Evolutionary conservation across 371 early-diverging fungal genomes (phyloP).

Genomic region (Mortierella sp.): DNA sequence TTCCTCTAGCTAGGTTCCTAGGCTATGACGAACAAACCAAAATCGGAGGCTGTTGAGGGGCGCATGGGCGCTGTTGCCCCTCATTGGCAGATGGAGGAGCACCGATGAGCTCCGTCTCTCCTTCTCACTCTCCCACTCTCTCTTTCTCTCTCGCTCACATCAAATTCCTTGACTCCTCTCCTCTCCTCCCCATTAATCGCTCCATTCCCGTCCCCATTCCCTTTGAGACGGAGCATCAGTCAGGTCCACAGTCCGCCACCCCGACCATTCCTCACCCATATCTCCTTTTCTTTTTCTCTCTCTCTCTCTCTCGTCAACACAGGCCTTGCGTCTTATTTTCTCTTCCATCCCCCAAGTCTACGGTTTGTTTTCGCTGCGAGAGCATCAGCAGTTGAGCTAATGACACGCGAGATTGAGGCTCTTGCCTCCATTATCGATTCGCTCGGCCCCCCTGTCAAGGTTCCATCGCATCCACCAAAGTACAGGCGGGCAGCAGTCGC

Average conservation of each 20-base stretch:
- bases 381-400: no score
- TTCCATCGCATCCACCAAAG: background rate
- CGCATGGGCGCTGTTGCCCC: no score
- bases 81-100: background rate
- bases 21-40: no score
- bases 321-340: no score
- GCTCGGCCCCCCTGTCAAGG: background rate
- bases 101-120: background rate
- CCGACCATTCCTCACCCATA: background rate
- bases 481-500: slow-evolving; percentile 16
- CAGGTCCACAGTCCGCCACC: background rate
- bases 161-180: background rate
- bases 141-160: background rate
- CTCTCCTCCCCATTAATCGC: no score
- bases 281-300: background rate
- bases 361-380: no score
- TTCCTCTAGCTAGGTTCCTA: no score
- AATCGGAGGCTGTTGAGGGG: no score
- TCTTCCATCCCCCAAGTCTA: no score
- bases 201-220: slow-evolving; percentile 2
- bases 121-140: background rate
- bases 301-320: no score
- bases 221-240: background rate
- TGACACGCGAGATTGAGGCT: background rate
- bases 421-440: background rate